Evolutionary conservation across 1,284 basidiomycete genomes (phyloP), one percentile per base, ranked within the genome.

Genomic region (Heimioporus retisporus): DNA sequence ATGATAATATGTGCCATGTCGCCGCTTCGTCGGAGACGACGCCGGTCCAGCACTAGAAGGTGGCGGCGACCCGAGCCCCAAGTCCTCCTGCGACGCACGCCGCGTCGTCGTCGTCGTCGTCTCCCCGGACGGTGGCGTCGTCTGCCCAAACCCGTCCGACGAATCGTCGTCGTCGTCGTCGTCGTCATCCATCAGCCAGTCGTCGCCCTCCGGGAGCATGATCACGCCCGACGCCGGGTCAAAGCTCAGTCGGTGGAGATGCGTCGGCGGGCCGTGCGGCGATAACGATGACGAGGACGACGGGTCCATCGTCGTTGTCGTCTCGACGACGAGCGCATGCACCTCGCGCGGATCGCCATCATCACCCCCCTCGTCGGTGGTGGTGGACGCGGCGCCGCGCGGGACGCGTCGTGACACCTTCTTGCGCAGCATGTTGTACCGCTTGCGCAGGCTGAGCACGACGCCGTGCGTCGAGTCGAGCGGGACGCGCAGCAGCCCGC

Each of bases 201-300:
- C 86, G 57, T 86, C 91, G 71, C 90, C 87, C 60, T 95, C 93
- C 1, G 94, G 93, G 4, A 96, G 80, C 82, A 91, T 91, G 67
- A 96, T 96, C 53, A 96, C 91, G 0, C 95, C 95, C 2, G 91
- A 91, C 6, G 88, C 92, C 63, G 88, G 88, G 73, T 95, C 93
- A 69, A 91, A 94, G 80, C 92, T 94, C 62, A 95, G 77, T 13
- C 91, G 85, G 73, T 92, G 90, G 57, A 88, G 70, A 58, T 54
- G 35, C 35, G 35, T 35, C 35, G 35, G 35, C 35, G 35, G 35
- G 35, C 35, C 35, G 35, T 35, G 35, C 10, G 35, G 35, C 35
- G 10, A 35, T 35, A 11, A 35, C 35, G 35, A 35, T 11, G 35
- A 11, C 35, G 10, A 35, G 5, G 35, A 35, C 35, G 35, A 35